Evolutionary conservation across 2,329 filamentous ascomycete species (phyloP).

Genomic region (Xylariomycetidae sp.): DNA sequence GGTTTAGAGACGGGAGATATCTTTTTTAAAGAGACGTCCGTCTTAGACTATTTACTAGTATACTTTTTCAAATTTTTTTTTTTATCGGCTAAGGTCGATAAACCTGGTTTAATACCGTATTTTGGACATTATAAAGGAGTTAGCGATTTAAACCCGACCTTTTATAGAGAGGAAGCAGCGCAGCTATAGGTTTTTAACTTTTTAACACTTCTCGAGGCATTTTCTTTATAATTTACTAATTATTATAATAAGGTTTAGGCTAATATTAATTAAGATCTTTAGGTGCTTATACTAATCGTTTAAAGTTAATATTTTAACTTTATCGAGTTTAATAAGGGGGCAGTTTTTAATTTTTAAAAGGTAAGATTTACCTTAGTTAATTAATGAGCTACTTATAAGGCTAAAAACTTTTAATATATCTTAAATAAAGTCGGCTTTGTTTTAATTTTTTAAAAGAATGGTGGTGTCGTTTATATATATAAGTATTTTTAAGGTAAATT

Average conservation of each 20-base stretch:
- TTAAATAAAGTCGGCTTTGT: slow-evolving; percentile 1
- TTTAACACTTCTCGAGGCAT: background rate
- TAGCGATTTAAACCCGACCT: background rate
- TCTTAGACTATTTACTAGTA: slow-evolving; percentile 1
- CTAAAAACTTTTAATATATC: background rate
- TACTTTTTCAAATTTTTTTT: slow-evolving; percentile 1
- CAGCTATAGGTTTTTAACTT: slow-evolving; percentile 3
- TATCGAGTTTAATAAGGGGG: background rate
- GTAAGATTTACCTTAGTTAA: slow-evolving; percentile 3
- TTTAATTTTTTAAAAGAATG: background rate
- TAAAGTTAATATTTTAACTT: background rate
- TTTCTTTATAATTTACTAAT: slow-evolving; percentile 1
- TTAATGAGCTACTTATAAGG: background rate
- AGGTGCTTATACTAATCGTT: background rate
- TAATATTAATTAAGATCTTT: slow-evolving; percentile 1
- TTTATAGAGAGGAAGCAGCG: background rate
- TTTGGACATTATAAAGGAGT: background rate
- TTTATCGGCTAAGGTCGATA: too few relatives aligned
- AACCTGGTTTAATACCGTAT: slow-evolving; percentile 1
- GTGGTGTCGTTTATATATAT: slow-evolving; percentile 1
- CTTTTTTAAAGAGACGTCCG: background rate
- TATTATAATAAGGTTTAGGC: background rate
- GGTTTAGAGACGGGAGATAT: background rate
- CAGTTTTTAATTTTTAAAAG: background rate
- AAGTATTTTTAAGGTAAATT: background rate